phyloP scores from a whole-genome alignment of 306 rosid species.

The Myrica gale region DNA sequence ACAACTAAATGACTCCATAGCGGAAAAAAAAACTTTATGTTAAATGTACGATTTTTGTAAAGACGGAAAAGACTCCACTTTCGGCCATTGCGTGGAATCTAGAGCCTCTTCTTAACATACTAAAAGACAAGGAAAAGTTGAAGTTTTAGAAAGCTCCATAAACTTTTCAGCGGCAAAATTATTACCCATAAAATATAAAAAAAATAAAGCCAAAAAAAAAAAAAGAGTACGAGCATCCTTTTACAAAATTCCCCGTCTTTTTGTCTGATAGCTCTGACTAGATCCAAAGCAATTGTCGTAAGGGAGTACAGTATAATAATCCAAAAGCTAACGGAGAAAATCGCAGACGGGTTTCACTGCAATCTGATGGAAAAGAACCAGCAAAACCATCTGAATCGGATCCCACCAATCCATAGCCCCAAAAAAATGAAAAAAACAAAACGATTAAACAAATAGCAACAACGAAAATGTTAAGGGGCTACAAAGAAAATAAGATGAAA shows the following conservation, averaged over 20 bases:
- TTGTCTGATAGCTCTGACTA: conserved; percentile 63
- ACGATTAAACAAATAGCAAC: background rate
- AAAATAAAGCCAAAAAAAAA: background rate
- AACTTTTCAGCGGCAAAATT: conserved; percentile 41
- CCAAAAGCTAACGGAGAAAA: conserved; percentile 31
- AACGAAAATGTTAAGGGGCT: background rate
- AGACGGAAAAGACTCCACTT: conserved; percentile 20
- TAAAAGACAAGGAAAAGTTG: conserved; percentile 50
- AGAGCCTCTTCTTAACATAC: conserved; percentile 35
- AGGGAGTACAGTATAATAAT: conserved; percentile 21
- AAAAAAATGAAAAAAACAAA: conserved; percentile 15
- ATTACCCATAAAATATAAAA: conserved; percentile 33
- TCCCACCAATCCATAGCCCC: conserved; percentile 38
- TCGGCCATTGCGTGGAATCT: conserved; percentile 40
- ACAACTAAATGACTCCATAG: conserved; percentile 4
- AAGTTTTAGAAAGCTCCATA: conserved; percentile 36
- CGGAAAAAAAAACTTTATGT: conserved; percentile 12
- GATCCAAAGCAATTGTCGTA: conserved; percentile 45
- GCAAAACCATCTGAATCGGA: conserved; percentile 54
- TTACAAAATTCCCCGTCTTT: conserved; percentile 38
- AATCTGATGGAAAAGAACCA: conserved; percentile 28
- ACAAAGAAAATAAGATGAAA: background rate
- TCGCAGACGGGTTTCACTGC: conserved; percentile 31
- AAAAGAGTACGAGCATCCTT: conserved; percentile 26
- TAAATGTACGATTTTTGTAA: background rate